A percentile compares a stretch with the other conserved stretches of the same genome.
Conservation (phyloP, 116 monocot genomes). For the Papilionanthe hybrid region DNA sequence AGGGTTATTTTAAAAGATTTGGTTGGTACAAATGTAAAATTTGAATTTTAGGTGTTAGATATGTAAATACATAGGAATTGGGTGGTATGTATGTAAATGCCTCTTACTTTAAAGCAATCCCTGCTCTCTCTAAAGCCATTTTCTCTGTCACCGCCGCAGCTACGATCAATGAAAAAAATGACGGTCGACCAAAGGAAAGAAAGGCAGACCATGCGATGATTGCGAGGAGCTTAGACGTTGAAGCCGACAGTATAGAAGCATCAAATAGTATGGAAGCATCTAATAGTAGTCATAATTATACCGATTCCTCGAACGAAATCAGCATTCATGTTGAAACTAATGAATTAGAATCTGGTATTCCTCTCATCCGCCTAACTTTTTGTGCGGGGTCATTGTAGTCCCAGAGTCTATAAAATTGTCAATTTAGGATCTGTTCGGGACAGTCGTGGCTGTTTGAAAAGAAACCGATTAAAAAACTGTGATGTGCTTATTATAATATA, state of each 20-base stretch:
- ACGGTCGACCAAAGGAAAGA: background rate
- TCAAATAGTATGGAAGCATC: background rate
- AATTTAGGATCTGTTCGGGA: too few relatives aligned
- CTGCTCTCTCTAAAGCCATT: background rate
- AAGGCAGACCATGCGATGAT: background rate
- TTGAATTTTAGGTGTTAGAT: too few relatives aligned
- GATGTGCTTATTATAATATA: too few relatives aligned
- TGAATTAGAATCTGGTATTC: constrained; percentile 5
- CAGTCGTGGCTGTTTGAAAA: too few relatives aligned
- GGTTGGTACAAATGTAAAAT: too few relatives aligned
- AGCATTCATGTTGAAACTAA: background rate
- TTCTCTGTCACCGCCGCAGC: background rate
- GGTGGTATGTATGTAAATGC: too few relatives aligned
- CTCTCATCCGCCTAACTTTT: background rate
- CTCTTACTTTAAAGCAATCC: too few relatives aligned
- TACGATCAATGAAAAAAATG: background rate
- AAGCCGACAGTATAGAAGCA: background rate
- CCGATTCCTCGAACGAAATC: background rate
- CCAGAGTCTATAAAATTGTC: too few relatives aligned
- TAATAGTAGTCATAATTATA: background rate
- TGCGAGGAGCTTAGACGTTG: background rate
- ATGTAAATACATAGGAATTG: too few relatives aligned
- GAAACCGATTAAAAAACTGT: too few relatives aligned
- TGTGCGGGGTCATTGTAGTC: too few relatives aligned
- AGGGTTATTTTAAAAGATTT: too few relatives aligned